Conservation (phyloP, 2,329 filamentous ascomycete genomes). For the Daldinia eschscholtzii region DNA sequence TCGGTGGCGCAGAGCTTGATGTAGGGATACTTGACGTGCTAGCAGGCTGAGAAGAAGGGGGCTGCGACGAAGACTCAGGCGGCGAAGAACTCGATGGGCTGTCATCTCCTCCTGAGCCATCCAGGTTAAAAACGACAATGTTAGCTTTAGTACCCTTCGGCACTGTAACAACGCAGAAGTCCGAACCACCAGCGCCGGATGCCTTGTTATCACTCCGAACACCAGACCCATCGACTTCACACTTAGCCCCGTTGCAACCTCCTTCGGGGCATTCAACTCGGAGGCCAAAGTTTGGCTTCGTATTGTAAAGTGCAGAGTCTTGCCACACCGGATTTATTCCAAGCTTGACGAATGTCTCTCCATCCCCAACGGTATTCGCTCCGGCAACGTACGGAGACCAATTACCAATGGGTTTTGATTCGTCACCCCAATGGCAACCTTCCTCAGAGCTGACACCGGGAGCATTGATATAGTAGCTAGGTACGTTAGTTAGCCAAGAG, state of each 20-base stretch:
- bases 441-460: conserved; percentile 71
- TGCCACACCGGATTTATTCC: conserved; percentile 83
- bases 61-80: conserved; percentile 47
- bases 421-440: conserved; percentile 79
- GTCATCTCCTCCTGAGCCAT: conserved; percentile 57
- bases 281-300: conserved; percentile 74
- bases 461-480: conserved; percentile 81
- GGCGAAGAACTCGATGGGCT: conserved; percentile 44
- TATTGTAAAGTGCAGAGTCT: conserved; percentile 64
- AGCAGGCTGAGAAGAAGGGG: conserved; percentile 50
- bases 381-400: conserved; percentile 84
- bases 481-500: conserved; percentile 39
- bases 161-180: conserved; percentile 83
- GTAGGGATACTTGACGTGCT: conserved; percentile 40
- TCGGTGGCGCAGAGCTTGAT: conserved; percentile 43
- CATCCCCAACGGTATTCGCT: conserved; percentile 74
- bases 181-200: conserved; percentile 74
- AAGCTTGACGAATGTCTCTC: conserved; percentile 79
- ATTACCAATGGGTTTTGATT: conserved; percentile 74
- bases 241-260: conserved; percentile 79
- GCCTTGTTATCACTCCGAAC: conserved; percentile 68
- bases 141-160: conserved; percentile 74
- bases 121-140: conserved; percentile 71
- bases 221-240: conserved; percentile 74
- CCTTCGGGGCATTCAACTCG: conserved; percentile 76